Evolutionary conservation across 140 eudicot species (phyloP), one percentile per base, ranked within the genome.

Genomic region (Stevia rebaudiana): DNA sequence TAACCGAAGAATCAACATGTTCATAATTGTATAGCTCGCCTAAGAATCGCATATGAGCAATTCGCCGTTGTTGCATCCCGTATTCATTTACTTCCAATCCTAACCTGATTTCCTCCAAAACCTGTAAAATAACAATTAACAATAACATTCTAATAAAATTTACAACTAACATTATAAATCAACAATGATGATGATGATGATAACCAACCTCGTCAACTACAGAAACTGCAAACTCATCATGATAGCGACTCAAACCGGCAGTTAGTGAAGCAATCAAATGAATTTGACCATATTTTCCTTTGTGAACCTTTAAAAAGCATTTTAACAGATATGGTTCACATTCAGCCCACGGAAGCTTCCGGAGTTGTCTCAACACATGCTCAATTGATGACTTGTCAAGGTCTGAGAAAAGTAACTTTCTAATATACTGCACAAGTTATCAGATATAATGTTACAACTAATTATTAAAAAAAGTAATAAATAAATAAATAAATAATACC

Each of bases 11-110:
- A 79, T 92, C 98, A 50, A 92, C 95, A 61, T 85, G 96, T 71
- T 92, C 95, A 74, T 92, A 92, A 70, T 92, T 92, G 79, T 92
- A 92, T 33, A 92, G 79, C 79, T 92, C 98, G 76, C 98, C 98
- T 52, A 92, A 74, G 79, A 88, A 83, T 24, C 98, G 94, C 95
- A 88, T 92, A 81, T 77, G 94, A 25, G 96, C 98, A 75, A 92
- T 71, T 24, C 95, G 95, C 9, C 86, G 85, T 76, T 92, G 98
- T 77, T 92, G 96, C 96, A 85, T 88, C 58, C 95, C 96, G 66
- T 74, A 88, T 63, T 92, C 98, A 74, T 92, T 92, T 74, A 87
- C 65, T 79, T 92, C 98, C 71, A 92, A 30, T 39, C 98, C 98
- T 40, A 71, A 50, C 78, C 98, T 80, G 43, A 92, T 88, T 78